phyloP scores from a whole-genome alignment of 2,329 filamentous ascomycete genomes.

The Botryotinia narcissicola region DNA sequence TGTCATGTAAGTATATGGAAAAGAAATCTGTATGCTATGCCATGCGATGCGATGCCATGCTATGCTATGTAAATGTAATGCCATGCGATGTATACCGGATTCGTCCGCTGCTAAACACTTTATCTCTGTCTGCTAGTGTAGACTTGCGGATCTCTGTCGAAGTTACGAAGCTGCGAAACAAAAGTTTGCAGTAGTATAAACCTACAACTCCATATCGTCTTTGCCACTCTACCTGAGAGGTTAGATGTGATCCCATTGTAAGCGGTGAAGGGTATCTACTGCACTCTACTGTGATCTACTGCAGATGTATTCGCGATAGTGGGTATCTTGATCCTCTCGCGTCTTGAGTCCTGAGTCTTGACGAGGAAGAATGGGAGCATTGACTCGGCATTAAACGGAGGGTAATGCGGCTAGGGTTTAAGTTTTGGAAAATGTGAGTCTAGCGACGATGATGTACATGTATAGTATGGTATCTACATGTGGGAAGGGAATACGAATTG shows the following conservation, averaged over 20 bases:
- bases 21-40: too few species aligned
- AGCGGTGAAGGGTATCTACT: not conserved
- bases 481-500: not conserved
- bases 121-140: not conserved
- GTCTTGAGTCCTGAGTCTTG: not conserved
- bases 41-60: not conserved
- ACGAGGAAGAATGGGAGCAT: constrained; percentile 1
- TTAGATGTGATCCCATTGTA: constrained; percentile 1
- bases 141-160: not conserved
- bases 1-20: too few species aligned
- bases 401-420: not conserved
- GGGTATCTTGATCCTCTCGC: not conserved
- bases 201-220: not conserved
- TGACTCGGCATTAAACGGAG: constrained; percentile 1
- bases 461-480: not conserved
- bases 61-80: constrained; percentile 4
- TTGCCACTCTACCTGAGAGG: not conserved
- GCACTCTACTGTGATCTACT: constrained; percentile 3
- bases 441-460: constrained; percentile 2
- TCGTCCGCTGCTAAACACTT: not conserved
- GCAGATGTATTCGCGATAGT: constrained; percentile 9
- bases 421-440: not conserved
- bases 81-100: constrained; percentile 11
- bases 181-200: constrained; percentile 3
- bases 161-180: constrained; percentile 1